Conservation (phyloP, 2,329 filamentous ascomycete species). For the Aureobasidium melanogenum region DNA sequence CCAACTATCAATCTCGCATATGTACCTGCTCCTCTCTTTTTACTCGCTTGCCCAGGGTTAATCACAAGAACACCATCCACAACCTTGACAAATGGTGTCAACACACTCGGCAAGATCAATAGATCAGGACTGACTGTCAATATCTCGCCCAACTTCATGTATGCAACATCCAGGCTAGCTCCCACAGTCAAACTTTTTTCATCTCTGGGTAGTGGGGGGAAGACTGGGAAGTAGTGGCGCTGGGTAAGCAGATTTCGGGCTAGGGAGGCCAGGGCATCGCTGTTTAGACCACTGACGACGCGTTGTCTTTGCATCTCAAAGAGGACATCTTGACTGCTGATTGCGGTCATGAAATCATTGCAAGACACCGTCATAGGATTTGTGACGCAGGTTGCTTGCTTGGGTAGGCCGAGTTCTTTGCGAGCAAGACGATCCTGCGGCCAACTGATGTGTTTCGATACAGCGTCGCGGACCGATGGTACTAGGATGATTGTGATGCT, state of each 20-base stretch:
- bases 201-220: constrained; percentile 59
- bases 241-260: constrained; percentile 77
- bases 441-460: constrained; percentile 80
- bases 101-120: constrained; percentile 68
- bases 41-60: constrained; percentile 83
- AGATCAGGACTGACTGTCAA: constrained; percentile 78
- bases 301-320: constrained; percentile 52
- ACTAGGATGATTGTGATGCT: constrained; percentile 72
- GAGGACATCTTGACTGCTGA: constrained; percentile 76
- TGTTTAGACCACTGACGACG: constrained; percentile 56
- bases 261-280: constrained; percentile 59
- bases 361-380: constrained; percentile 85
- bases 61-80: constrained; percentile 83
- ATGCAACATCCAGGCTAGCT: constrained; percentile 71
- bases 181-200: constrained; percentile 54
- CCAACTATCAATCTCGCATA: constrained; percentile 73
- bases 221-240: constrained; percentile 82
- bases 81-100: constrained; percentile 85
- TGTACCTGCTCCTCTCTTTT: constrained; percentile 74
- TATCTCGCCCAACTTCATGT: constrained; percentile 85
- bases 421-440: constrained; percentile 63
- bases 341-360: constrained; percentile 76
- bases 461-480: constrained; percentile 73
- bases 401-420: constrained; percentile 70
- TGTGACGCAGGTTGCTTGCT: constrained; percentile 66